Evolutionary conservation across 2,329 filamentous ascomycete genomes (phyloP), one percentile per base, ranked within the genome.

Genomic region (Madurella fahalii): DNA sequence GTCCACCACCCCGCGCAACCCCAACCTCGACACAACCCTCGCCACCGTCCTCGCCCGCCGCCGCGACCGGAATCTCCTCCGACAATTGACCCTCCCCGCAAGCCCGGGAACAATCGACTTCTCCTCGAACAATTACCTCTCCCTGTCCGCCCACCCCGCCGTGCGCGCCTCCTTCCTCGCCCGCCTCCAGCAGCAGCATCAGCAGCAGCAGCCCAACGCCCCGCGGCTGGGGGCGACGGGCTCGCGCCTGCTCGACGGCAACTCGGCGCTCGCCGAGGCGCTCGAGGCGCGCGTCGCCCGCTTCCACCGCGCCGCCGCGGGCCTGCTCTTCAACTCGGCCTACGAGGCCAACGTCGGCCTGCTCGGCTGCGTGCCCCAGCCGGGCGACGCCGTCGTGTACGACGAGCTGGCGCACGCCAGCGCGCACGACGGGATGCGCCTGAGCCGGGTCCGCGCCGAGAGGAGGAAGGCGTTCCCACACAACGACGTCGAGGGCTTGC

Each of bases 321-420:
- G 72, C 0, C 65, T 82, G 1, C 64, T 83, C 4, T 82, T 83
- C 63, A 81, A 76, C 52, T 81, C 84, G 0, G 85, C 84, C 0
- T 85, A 81, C 53, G 84, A 87, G 58, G 85, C 84, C 15, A 88
- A 88, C 61, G 75, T 80, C 0, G 84, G 83, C 0, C 72, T 87
- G 1, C 78, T 87, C n/a, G 72, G 77, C 2, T 81, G 78, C 52
- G 72, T 84, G 1, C 82, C 84, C 1, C 83, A 83, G 58, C 72
- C 71, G 0, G 81, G 78, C 0, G 85, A 89, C 66, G 63, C 79
- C 1, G 76, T 94, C 18, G 67, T 94, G 0, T 86, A 89, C 61
- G 89, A 93, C 54, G 86, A 87, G 65, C 74, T 87, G 32, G 83
- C 93, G 13, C 89, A 93, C 62, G 89, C 89, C 0, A 91, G 86